These are phyloP conservation scores for Vanrija pseudolonga DNA, from an alignment of 1,284 basidiomycete species.

Conservation along the genomic window DNA sequence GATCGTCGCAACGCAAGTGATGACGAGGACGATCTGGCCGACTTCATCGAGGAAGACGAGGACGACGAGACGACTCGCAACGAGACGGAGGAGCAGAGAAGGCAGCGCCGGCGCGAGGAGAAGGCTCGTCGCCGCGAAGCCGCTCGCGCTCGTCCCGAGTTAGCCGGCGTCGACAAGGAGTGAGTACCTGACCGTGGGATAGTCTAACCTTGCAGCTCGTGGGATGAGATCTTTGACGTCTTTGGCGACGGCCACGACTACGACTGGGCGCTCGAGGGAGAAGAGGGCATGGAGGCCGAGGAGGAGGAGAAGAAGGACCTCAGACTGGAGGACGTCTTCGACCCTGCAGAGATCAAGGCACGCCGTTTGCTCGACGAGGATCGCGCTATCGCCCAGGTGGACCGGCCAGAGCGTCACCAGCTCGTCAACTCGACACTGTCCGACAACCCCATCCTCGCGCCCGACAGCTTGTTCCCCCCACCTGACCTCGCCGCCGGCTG, in stretches of 20 bases:
- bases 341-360: slow-evolving; percentile 92
- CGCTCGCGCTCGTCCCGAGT: slow-evolving; percentile 66
- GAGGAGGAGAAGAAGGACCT: slow-evolving; percentile 63
- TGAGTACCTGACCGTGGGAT: slow-evolving; percentile 51
- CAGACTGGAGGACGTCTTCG: slow-evolving; percentile 92
- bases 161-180: slow-evolving; percentile 83
- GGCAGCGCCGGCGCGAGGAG: slow-evolving; percentile 68
- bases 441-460: slow-evolving; percentile 60
- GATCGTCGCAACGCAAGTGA: slow-evolving; percentile 44
- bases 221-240: slow-evolving; percentile 94
- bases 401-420: slow-evolving; percentile 96
- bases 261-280: slow-evolving; percentile 83
- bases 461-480: slow-evolving; percentile 52
- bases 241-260: slow-evolving; percentile 98
- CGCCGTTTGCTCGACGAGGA: slow-evolving; percentile 92
- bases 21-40: slow-evolving; percentile 60
- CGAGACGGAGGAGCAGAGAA: slow-evolving; percentile 70
- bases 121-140: slow-evolving; percentile 62
- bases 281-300: slow-evolving; percentile 62
- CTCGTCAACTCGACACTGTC: slow-evolving; percentile 82
- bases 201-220: slow-evolving; percentile 61
- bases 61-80: slow-evolving; percentile 53
- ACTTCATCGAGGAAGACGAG: slow-evolving; percentile 89
- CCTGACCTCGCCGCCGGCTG: slow-evolving; percentile 78
- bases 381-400: slow-evolving; percentile 81